Evolutionary conservation across 2,329 filamentous ascomycete genomes (phyloP), one percentile per base, ranked within the genome.

Genomic region (Penicillium oxalicum): DNA sequence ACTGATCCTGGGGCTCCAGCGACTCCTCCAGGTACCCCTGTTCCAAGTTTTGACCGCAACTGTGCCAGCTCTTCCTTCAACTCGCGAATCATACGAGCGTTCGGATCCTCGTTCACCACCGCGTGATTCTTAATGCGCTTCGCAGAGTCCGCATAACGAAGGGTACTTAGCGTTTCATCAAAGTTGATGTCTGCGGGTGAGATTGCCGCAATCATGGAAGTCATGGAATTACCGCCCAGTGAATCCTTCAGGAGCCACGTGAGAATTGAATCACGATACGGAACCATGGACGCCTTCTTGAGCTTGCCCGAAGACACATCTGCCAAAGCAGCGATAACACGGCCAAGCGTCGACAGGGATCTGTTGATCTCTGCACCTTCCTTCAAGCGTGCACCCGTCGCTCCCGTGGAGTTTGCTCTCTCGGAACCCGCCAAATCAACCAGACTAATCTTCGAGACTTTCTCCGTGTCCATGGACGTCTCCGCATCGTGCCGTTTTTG

Each of bases 121-220:
- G 93, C 93, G 69, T 98, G 93, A 74, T 98, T 98, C 88, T 97
- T 97, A 79, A 98, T 98, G 61, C 93, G 84, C 74, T 98, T 98
- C 26, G 93, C 93, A 6, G 90, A 96, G 66, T 98, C 91, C 48
- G 94, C 93, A 70, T 98, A 98, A 63, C 94, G 83, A 27, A 98
- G 77, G 0, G 93, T 98, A 66, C 91, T 93, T 13, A 98, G 77
- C 0, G 94, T 98, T 71, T 98, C 93, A 58, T 98, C 93, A 65
- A 95, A 97, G 71, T 98, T 98, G 74, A 97, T 97, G 70, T 98
- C 93, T 47, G 93, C 93, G 4, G 93, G 93, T 63, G 91, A 96
- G 65, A 98, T 96, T 45, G 91, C 91, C 44, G 93, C 94, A 77
- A 98, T 98, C 94, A 98, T 98, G 51, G 93, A 93, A 25, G 93